Evolutionary conservation across 164 flowering plant species (phyloP), one percentile per base, ranked within the genome.

Genomic region (Magnolia changhungtana): DNA sequence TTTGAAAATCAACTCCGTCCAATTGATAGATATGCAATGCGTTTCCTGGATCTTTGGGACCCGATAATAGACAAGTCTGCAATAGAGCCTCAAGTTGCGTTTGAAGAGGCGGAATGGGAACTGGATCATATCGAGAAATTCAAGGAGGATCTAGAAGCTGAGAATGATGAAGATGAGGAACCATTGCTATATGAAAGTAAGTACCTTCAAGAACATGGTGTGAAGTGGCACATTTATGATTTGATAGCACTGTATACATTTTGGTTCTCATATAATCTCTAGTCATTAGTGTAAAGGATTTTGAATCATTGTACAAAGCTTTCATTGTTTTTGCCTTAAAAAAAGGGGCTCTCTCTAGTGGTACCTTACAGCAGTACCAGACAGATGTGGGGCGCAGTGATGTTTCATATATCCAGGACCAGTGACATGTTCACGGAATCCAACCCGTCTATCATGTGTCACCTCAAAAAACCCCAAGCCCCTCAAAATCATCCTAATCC

Each of bases 61-160:
- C 99, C 99, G 14, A 83, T 96, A 23, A 82, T 92, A 66, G 90
- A 92, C 83, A 94, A 90, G 81, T 81, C 89, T 66, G 88, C 92
- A 24, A 72, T 89, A 72, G 96, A 90, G 59, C 78, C 88, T 77
- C 86, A 92, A 80, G 85, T 76, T 78, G 82, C 78, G 67, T 87
- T 87, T 81, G 92, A 94, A 85, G 98, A 94, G 83, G 80, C 75
- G 72, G 98, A 96, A 74, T 96, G 99, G 99, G 99, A 96, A 80
- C 85, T 96, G 79, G 99, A 94, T 67, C 95, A 88, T 31, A 88
- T 96, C 80, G 99, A 94, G 83, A 91, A 89, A 86, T 88, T 90
- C 64, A 96, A 96, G 84, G 99, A 96, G 81, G 98, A 96, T 80
- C 85, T 91, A 91, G 99, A 96, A 83, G 98, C 98, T 81, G 98